Percentiles rank a stretch among this genome's conserved stretches.
Evolutionary conservation across 768 basidiomycete species (phyloP).

Genomic region (Pleurotus sapidus): DNA sequence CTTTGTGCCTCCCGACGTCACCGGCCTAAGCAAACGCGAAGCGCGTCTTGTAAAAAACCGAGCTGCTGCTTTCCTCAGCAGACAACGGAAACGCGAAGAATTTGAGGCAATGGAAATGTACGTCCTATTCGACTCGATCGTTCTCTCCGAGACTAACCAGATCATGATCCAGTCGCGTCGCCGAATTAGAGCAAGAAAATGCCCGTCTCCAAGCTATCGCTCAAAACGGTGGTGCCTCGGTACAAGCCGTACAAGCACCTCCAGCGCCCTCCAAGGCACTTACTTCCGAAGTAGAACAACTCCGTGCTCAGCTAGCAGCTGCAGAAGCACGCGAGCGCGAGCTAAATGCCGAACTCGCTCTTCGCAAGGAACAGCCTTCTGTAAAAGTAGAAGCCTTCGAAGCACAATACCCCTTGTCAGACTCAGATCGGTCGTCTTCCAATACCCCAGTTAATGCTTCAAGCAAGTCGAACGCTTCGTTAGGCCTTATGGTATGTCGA

Average conservation of each 20-base stretch:
- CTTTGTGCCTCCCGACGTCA: conserved; percentile 86
- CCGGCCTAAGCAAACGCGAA: conserved; percentile 86
- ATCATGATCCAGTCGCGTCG: conserved; percentile 59
- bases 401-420: conserved; percentile 42
- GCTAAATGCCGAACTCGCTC: conserved; percentile 58
- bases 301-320: conserved; percentile 61
- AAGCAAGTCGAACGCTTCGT: conserved; percentile 60
- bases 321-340: conserved; percentile 66
- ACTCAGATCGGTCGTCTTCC: conserved; percentile 20
- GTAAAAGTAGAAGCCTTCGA: conserved; percentile 65
- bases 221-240: conserved; percentile 33
- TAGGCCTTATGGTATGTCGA: conserved; percentile 66
- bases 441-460: conserved; percentile 32
- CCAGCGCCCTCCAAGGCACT: conserved; percentile 34
- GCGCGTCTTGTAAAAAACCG: conserved; percentile 91
- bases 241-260: conserved; percentile 14
- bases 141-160: conserved; percentile 10
- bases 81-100: conserved; percentile 90
- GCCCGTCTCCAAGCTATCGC: conserved; percentile 64
- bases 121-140: conserved; percentile 32
- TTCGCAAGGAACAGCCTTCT: conserved; percentile 27
- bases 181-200: conserved; percentile 83
- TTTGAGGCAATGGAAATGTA: conserved; percentile 90
- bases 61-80: conserved; percentile 87
- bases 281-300: conserved; percentile 60